Percentiles rank a stretch among this genome's conserved stretches.
These are phyloP conservation scores for Raffaelea albimanens DNA, from an alignment of 2,329 filamentous ascomycete species.

Conservation along the genomic window DNA sequence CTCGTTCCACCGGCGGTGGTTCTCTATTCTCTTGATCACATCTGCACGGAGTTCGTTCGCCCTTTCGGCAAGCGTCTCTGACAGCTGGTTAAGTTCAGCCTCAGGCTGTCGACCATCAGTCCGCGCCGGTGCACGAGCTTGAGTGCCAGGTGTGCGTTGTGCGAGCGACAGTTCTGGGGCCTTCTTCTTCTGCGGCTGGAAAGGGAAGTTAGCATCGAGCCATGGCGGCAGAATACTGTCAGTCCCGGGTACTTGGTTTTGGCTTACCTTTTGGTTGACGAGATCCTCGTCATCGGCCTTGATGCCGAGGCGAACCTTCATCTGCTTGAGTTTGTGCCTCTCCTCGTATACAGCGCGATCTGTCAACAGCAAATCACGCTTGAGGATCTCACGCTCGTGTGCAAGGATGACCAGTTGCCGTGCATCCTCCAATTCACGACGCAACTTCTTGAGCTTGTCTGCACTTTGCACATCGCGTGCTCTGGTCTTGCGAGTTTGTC, in stretches of 20 bases:
- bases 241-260: neutral
- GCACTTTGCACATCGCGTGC: conserved; percentile 88
- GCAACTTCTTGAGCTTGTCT: conserved; percentile 86
- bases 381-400: conserved; percentile 68
- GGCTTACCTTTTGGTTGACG: conserved; percentile 79
- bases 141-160: conserved; percentile 53
- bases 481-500: conserved; percentile 89
- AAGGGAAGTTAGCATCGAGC: no score
- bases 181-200: conserved; percentile 63
- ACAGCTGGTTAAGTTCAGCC: conserved; percentile 66
- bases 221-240: no score
- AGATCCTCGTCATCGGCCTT: conserved; percentile 90
- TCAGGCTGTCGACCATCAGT: conserved; percentile 64
- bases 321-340: conserved; percentile 71
- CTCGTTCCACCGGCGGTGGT: conserved; percentile 86
- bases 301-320: conserved; percentile 81
- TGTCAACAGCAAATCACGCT: conserved; percentile 64
- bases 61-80: conserved; percentile 71
- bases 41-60: conserved; percentile 72
- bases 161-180: conserved; percentile 48
- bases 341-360: conserved; percentile 78
- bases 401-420: conserved; percentile 71
- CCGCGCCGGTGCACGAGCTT: conserved; percentile 60
- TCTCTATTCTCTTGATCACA: conserved; percentile 77
- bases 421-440: conserved; percentile 83